Percentiles rank a stretch among this genome's conserved stretches.
Evolutionary conservation across 768 basidiomycete genomes (phyloP).

Genomic region (Pleurotus sapidus): DNA sequence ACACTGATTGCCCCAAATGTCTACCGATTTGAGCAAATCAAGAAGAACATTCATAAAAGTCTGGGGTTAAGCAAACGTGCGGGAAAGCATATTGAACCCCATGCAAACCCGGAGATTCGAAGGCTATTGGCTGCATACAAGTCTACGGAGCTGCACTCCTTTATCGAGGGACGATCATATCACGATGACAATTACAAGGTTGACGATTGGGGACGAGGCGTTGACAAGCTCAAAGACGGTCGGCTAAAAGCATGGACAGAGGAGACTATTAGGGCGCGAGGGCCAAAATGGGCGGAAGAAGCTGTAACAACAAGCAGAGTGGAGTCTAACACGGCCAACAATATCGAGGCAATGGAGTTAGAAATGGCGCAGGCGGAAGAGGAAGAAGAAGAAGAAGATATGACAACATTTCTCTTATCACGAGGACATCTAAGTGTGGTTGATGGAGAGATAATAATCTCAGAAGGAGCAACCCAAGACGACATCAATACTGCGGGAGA

Average conservation of each 20-base stretch:
- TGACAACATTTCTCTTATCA: too few species aligned
- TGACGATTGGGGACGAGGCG: conserved; percentile 10
- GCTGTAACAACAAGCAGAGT: too few species aligned
- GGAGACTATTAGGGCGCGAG: neutral
- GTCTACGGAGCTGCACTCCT: conserved; percentile 15
- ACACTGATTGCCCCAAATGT: conserved; percentile 25
- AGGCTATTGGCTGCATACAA: conserved; percentile 17
- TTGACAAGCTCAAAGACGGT: neutral
- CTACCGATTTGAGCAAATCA: conserved; percentile 26
- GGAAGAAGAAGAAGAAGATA: too few species aligned
- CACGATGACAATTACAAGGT: conserved; percentile 7
- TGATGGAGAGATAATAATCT: too few species aligned
- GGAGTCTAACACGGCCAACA: too few species aligned
- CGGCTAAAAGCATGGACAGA: neutral
- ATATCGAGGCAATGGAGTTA: too few species aligned
- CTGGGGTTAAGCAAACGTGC: conserved; percentile 16
- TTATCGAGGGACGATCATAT: conserved; percentile 16
- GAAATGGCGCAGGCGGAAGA: too few species aligned
- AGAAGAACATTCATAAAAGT: conserved; percentile 20
- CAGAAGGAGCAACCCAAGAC: too few species aligned
- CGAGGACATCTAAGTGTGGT: too few species aligned
- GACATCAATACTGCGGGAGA: too few species aligned
- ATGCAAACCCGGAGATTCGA: conserved; percentile 14
- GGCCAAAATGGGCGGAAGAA: too few species aligned
- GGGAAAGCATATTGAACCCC: conserved; percentile 21